Evolutionary conservation across 1,284 basidiomycete species (phyloP).

Genomic region (Cryptococcus sp.): DNA sequence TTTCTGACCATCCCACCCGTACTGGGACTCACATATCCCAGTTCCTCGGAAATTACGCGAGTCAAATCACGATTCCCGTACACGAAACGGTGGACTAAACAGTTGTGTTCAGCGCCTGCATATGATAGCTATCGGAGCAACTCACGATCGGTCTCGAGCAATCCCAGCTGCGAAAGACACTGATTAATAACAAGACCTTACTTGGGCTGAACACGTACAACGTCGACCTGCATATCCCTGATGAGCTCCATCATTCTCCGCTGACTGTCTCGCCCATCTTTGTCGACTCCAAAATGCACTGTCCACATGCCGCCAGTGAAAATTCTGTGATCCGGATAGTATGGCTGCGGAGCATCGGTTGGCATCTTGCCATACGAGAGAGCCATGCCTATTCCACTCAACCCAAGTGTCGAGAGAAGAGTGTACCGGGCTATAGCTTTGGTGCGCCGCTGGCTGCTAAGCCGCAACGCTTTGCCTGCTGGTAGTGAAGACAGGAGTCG

Average conservation of each 20-base stretch:
- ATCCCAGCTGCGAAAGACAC: constrained; percentile 53
- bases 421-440: constrained; percentile 23
- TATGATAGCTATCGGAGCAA: constrained; percentile 20
- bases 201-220: constrained; percentile 54
- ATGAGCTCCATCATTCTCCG: constrained; percentile 73
- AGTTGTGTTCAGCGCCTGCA: constrained; percentile 1
- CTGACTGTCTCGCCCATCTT: constrained; percentile 79
- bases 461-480: constrained; percentile 12
- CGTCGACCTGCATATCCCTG: constrained; percentile 76
- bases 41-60: constrained; percentile 71
- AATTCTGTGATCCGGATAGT: constrained; percentile 65
- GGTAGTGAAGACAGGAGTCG: constrained; percentile 24
- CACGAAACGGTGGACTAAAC: constrained; percentile 68
- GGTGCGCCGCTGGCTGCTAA: constrained; percentile 22
- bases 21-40: constrained; percentile 68
- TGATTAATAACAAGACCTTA: not conserved
- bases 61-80: constrained; percentile 91
- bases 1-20: not conserved
- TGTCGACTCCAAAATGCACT: constrained; percentile 81
- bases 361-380: constrained; percentile 27
- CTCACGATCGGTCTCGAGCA: constrained; percentile 82
- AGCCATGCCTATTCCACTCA: constrained; percentile 22
- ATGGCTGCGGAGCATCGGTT: constrained; percentile 56
- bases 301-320: constrained; percentile 93
- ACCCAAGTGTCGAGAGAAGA: constrained; percentile 45